Evolutionary conservation across 2,329 filamentous ascomycete genomes (phyloP), one percentile per base, ranked within the genome.

Genomic region (Leptographium lundbergii): DNA sequence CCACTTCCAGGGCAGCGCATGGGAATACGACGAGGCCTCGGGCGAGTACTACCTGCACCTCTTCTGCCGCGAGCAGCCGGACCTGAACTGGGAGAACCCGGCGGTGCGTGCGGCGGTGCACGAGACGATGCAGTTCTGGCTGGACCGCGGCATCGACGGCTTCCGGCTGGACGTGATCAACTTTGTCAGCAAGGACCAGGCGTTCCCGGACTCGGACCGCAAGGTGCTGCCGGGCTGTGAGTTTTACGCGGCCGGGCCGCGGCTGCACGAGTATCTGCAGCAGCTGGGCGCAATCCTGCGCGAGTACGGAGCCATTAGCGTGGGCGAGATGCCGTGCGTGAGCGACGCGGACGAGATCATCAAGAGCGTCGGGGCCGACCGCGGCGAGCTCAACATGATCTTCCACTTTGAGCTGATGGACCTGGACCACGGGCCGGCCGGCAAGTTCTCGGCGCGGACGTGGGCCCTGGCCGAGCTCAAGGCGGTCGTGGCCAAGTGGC

Each of bases 81-180:
- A 94, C 65, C 76, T 94, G 22, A 94, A 94, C 71, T 94, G 88
- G 88, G 86, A 91, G 67, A 87, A 86, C 60, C 75, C 77, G 0
- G 81, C 80, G 7, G 81, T 86, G 0, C 79, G 87, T 19, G 73
- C 81, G 53, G 88, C 87, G 2, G 82, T 91, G 3, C 87, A 89
- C 68, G 77, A 84, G 25, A 78, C 85, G 7, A 87, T 91, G 80
- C 79, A 81, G 32, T 92, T 91, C 68, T 94, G 89, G 89, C 78
- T 92, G 0, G 74, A 87, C 56, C 81, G 82, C 34, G 88, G 88
- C 2, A 82, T 87, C 0, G 81, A 86, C 47, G 86, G 86, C 3
- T 89, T 89, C 73, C 78, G 86, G 17, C 80, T 88, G 70, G 86
- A 89, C 65, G 84, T 85, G 0, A 85, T 89, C 69, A 88, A 88